Percentiles rank a stretch among this genome's conserved stretches.
Evolutionary conservation across 2,329 filamentous ascomycete genomes (phyloP).

Genomic region (Fusarium sp.): DNA sequence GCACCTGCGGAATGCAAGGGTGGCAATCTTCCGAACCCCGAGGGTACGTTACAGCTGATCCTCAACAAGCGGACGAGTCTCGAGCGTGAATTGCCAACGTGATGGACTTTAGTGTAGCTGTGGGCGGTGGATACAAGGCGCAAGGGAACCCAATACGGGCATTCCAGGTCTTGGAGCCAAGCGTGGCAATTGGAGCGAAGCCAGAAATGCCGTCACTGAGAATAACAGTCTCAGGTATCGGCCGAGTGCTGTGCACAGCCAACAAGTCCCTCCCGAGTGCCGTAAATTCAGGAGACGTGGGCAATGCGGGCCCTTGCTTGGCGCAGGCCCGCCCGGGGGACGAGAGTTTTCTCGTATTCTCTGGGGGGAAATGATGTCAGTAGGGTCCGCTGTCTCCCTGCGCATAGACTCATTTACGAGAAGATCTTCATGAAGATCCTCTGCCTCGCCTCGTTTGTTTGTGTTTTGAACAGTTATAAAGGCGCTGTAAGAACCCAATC

Average conservation of each 20-base stretch:
- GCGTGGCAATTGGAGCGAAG: neutral
- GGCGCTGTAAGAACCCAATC: conserved; percentile 1
- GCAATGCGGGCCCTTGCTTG: conserved; percentile 5
- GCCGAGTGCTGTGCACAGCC: conserved; percentile 5
- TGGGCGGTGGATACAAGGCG: neutral
- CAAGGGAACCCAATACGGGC: neutral
- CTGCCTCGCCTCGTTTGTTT: neutral
- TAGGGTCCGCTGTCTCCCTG: conserved; percentile 18
- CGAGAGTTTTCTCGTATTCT: conserved; percentile 8
- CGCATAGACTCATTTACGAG: conserved; percentile 27
- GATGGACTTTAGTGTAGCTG: neutral
- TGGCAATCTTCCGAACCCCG: neutral
- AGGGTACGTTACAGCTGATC: conserved; percentile 11
- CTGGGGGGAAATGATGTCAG: conserved; percentile 38
- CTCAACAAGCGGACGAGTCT: conserved; percentile 1
- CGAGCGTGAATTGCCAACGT: conserved; percentile 2
- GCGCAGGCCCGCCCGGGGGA: conserved; percentile 4
- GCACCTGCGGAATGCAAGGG: conserved; percentile 1
- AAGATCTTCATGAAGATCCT: conserved; percentile 35
- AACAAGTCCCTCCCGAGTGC: neutral
- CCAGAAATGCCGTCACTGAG: conserved; percentile 3
- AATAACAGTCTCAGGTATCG: conserved; percentile 16
- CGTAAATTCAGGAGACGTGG: conserved; percentile 8
- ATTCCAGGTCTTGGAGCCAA: neutral
- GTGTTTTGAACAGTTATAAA: conserved; percentile 25